Conservation (phyloP, 192 early-diverging fungal species). For the Backusella sp. region DNA sequence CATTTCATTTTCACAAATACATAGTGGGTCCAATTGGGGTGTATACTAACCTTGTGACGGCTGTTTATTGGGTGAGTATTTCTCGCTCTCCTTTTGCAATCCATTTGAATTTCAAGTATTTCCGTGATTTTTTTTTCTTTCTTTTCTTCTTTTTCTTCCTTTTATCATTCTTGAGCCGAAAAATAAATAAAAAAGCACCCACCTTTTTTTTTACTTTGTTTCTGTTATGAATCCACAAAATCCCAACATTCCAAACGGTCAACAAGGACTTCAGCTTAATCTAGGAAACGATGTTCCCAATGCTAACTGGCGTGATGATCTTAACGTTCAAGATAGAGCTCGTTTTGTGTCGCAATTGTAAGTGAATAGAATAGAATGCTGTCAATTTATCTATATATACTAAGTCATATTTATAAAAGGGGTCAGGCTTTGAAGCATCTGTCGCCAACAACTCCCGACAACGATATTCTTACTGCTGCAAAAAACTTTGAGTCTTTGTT, state of each 20-base stretch:
- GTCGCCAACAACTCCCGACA: slow-evolving; percentile 29
- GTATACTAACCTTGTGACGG: too few relatives aligned
- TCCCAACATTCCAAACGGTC: slow-evolving; percentile 16
- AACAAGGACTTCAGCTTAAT: not conserved
- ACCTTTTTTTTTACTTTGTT: not conserved
- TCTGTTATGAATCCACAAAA: slow-evolving; percentile 12
- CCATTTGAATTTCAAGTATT: too few relatives aligned
- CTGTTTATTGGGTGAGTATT: too few relatives aligned
- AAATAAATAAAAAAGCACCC: not conserved
- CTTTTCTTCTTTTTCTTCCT: too few relatives aligned
- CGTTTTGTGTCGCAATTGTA: slow-evolving; percentile 35
- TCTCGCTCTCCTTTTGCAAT: too few relatives aligned
- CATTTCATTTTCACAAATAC: too few relatives aligned
- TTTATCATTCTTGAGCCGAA: not conserved
- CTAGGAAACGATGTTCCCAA: slow-evolving; percentile 25
- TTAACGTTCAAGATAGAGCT: slow-evolving; percentile 32
- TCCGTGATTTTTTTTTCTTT: too few relatives aligned
- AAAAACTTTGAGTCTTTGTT: slow-evolving; percentile 33
- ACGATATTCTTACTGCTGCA: slow-evolving; percentile 31
- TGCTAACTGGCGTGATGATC: slow-evolving; percentile 36
- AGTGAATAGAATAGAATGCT: not conserved
- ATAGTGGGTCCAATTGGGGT: too few relatives aligned
- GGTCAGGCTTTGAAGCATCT: slow-evolving; percentile 28
- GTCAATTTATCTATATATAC: not conserved
- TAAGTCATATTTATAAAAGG: slow-evolving; percentile 8